Evolutionary conservation across 768 basidiomycete genomes (phyloP), one percentile per base, ranked within the genome.

Genomic region (Naganishia onofrii): DNA sequence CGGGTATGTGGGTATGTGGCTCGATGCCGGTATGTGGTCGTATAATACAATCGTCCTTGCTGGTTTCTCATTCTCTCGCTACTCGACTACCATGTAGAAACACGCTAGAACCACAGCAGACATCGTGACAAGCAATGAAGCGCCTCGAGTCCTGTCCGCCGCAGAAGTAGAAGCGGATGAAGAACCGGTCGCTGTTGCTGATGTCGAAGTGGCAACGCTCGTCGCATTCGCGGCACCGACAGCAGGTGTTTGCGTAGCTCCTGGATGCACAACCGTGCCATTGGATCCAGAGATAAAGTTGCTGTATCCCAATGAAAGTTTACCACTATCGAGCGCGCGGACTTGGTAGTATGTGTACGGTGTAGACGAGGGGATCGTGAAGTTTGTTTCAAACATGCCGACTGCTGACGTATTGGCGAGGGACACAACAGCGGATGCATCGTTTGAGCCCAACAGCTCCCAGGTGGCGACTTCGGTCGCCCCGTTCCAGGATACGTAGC

Each of bases 401-500:
- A 23, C 42, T 38, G 70, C 69, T 38, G 71, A 68, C 19, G 34
- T 38, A 38, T 70, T 74, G 51, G 48, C 26, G 32, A 75, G 26
- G 21, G 58, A 53, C 6, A 32, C 26, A 3, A 70, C 60, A 28
- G n/a, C 36, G 21, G 44, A 32, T 15, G 73, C 69, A 29, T 63
- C 57, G 21, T 71, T 65, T 13, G 73, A 71, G 23, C 73, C 74
- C n/a, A 70, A 26, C 15, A 76, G 57, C 6, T 51, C 31, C 72
- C 71, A 76, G 8, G 12, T 44, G 0, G 53, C 5, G 19, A 78
- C 69, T 29, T 77, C 71, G 12, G 77, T 78, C 7, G 76, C 77
- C 13, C 78, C 78, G 67, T 78, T 79, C 78, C 78, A 79, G 3
- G 72, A 73, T 3, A 64, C 73, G 70, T 71, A 76, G 8, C 70